Conservation (phyloP, 371 early-diverging fungal species). For the Entomophthora muscae region DNA sequence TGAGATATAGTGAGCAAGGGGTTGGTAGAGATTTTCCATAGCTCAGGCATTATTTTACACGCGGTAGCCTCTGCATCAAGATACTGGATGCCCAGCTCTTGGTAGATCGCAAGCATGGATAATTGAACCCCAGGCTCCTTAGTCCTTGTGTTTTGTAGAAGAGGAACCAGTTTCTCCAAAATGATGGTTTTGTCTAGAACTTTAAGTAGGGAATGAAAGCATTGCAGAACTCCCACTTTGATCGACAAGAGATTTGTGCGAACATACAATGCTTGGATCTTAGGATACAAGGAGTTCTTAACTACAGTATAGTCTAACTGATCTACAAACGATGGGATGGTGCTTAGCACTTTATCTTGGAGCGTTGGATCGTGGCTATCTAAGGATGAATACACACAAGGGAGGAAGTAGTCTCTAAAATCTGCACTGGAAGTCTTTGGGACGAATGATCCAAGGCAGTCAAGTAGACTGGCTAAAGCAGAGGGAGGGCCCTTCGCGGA, state of each 20-base stretch:
- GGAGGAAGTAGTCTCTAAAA: constrained; percentile 21
- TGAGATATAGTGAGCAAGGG: constrained; percentile 45
- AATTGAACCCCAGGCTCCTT: constrained; percentile 63
- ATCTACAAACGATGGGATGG: constrained; percentile 37
- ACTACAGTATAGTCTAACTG: constrained; percentile 49
- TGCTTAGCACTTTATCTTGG: constrained; percentile 58
- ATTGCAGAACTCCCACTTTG: constrained; percentile 54
- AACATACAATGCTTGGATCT: constrained; percentile 46
- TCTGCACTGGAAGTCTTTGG: constrained; percentile 2
- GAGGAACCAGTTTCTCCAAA: constrained; percentile 49
- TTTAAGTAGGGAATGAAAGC: constrained; percentile 53
- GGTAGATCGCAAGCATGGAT: constrained; percentile 63
- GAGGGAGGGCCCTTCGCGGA: constrained; percentile 37
- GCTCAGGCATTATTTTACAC: constrained; percentile 50
- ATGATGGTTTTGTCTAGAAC: constrained; percentile 39
- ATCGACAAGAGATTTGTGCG: constrained; percentile 49
- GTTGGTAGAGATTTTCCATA: constrained; percentile 62
- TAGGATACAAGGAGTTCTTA: constrained; percentile 50
- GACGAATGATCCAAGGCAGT: constrained; percentile 27
- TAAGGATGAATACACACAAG: constrained; percentile 48
- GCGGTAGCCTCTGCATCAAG: constrained; percentile 59
- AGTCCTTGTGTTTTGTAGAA: constrained; percentile 53
- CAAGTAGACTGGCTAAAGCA: constrained; percentile 39
- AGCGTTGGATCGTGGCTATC: constrained; percentile 36
- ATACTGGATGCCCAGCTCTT: constrained; percentile 41